Conservation (phyloP, 2,329 filamentous ascomycete species). For the Conoideocrella luteorostrata region DNA sequence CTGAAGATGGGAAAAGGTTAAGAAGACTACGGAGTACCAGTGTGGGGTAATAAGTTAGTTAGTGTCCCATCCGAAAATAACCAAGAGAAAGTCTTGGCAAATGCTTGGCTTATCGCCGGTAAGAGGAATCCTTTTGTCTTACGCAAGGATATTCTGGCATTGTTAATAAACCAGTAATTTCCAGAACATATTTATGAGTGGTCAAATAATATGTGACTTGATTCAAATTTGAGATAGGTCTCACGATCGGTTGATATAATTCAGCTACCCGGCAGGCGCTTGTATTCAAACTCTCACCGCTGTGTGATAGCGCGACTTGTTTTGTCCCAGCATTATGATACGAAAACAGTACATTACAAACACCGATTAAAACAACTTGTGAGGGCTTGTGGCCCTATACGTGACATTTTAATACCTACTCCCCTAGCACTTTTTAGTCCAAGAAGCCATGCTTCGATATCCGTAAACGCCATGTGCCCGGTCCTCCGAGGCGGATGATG, state of each 20-base stretch:
- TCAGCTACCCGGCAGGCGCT: too few relatives aligned
- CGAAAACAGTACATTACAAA: too few relatives aligned
- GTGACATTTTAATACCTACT: not conserved
- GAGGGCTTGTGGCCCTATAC: too few relatives aligned
- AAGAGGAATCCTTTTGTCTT: too few relatives aligned
- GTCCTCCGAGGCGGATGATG: not conserved
- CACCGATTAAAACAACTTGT: too few relatives aligned
- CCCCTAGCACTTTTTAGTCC: slow-evolving; percentile 1
- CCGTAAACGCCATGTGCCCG: slow-evolving; percentile 4
- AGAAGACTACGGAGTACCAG: not conserved
- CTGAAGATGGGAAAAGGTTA: too few relatives aligned
- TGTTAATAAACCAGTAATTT: too few relatives aligned
- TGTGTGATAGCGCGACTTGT: too few relatives aligned
- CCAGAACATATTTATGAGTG: too few relatives aligned
- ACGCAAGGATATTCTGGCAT: too few relatives aligned
- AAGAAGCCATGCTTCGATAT: not conserved
- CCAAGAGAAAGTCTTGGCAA: not conserved
- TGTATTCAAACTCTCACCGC: too few relatives aligned
- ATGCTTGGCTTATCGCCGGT: not conserved
- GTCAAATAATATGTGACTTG: not conserved
- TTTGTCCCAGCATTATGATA: too few relatives aligned
- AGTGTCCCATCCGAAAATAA: not conserved
- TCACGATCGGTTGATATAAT: not conserved
- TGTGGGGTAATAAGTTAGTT: not conserved
- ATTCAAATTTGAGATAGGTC: not conserved